A percentile compares a stretch with the other conserved stretches of the same genome.
These are phyloP conservation scores for Suillus paluster DNA, from an alignment of 768 basidiomycete genomes.

Conservation along the genomic window DNA sequence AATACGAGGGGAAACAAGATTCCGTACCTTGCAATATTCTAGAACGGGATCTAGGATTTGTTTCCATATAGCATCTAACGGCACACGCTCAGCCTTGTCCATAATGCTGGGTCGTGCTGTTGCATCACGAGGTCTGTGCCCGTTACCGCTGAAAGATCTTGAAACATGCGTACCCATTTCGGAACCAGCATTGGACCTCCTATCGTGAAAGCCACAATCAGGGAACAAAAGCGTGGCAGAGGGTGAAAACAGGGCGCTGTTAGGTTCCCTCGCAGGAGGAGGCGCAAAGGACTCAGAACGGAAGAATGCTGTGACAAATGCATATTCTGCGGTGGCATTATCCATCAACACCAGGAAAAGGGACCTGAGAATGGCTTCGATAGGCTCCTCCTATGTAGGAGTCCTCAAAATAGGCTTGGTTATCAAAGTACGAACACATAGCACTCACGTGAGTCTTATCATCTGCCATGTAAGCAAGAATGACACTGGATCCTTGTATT, in stretches of 20 bases:
- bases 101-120: conserved; percentile 37
- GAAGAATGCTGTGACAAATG: conserved; percentile 88
- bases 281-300: conserved; percentile 40
- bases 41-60: conserved; percentile 91
- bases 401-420: conserved; percentile 16
- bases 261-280: conserved; percentile 39
- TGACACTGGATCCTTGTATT: conserved; percentile 80
- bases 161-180: conserved; percentile 48
- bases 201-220: conserved; percentile 42
- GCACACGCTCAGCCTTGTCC: conserved; percentile 63
- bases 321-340: conserved; percentile 92
- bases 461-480: conserved; percentile 88
- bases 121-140: conserved; percentile 9
- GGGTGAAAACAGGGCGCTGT: conserved; percentile 42
- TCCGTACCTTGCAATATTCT: conserved; percentile 76
- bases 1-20: conserved; percentile 4
- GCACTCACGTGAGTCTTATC: conserved; percentile 82
- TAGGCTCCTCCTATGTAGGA: conserved; percentile 67
- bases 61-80: conserved; percentile 79
- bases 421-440: not conserved
- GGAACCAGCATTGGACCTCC: conserved; percentile 50
- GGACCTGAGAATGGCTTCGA: conserved; percentile 86
- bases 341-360: conserved; percentile 90
- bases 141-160: conserved; percentile 31
- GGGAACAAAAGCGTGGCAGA: conserved; percentile 46